phyloP scores from a whole-genome alignment of 116 monocot genomes.

The Zostera marina region DNA sequence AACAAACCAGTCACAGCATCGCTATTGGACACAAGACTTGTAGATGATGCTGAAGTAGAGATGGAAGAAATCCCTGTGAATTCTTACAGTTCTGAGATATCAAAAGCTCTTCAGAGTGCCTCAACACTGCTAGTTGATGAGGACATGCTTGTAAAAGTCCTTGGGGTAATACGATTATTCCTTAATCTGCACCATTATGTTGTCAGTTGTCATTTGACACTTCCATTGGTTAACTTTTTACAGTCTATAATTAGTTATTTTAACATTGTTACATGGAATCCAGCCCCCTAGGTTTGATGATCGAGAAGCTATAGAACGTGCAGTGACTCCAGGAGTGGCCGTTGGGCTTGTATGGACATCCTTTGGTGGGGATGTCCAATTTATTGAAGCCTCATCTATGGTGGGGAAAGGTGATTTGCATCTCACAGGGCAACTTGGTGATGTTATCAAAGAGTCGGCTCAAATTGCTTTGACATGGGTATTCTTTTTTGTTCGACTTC shows the following conservation, averaged over 20 bases:
- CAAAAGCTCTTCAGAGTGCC: constrained; percentile 32
- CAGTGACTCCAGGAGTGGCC: constrained; percentile 60
- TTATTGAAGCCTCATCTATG: constrained; percentile 86
- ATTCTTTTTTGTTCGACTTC: constrained; percentile 10
- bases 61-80: constrained; percentile 94
- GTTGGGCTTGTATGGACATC: constrained; percentile 98
- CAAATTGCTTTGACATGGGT: constrained; percentile 99
- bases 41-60: constrained; percentile 81
- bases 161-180: constrained; percentile 53
- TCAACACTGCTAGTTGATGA: constrained; percentile 62
- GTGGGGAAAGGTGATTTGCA: constrained; percentile 81
- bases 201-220: background rate
- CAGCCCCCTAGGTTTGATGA: constrained; percentile 94
- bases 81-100: constrained; percentile 47
- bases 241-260: background rate
- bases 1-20: constrained; percentile 49
- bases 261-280: background rate
- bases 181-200: background rate
- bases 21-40: constrained; percentile 51
- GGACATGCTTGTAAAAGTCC: constrained; percentile 81
- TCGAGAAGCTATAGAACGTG: constrained; percentile 67
- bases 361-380: constrained; percentile 94
- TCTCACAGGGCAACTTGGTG: constrained; percentile 98
- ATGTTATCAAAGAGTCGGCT: constrained; percentile 98
- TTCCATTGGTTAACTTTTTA: background rate